phyloP scores from a whole-genome alignment of 2,329 filamentous ascomycete genomes.

The Polytolypa hystricis region DNA sequence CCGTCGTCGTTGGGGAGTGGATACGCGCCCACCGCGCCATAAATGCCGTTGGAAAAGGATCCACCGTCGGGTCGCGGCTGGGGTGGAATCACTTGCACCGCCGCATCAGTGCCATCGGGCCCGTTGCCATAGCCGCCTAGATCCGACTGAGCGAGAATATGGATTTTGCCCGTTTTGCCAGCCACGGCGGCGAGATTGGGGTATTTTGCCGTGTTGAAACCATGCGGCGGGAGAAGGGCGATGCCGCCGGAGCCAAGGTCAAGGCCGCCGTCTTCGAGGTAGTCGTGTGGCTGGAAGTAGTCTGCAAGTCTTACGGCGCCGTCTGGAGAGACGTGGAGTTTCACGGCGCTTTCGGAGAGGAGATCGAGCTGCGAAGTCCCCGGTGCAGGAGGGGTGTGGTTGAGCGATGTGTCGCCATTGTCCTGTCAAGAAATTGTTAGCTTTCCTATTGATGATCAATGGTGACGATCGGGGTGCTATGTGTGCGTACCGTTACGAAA shows the following conservation, averaged over 20 bases:
- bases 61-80: background rate
- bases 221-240: background rate
- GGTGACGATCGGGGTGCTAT: background rate
- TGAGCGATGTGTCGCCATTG: background rate
- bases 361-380: background rate
- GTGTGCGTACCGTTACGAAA: background rate
- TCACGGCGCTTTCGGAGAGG: background rate
- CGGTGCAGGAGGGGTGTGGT: background rate
- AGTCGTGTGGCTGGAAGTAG: background rate
- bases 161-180: background rate
- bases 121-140: background rate
- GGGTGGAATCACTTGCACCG: background rate
- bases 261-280: background rate
- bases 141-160: background rate
- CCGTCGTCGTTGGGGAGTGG: background rate
- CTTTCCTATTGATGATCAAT: background rate
- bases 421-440: background rate
- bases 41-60: background rate
- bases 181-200: background rate
- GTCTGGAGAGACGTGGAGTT: background rate
- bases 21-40: background rate
- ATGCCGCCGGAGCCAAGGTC: background rate
- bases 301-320: background rate
- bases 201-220: background rate
- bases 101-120: background rate